Percentiles rank a stretch among this genome's conserved stretches.
These are phyloP conservation scores for Fusarium sp. DNA, from an alignment of 2,329 filamentous ascomycete species.

Conservation along the genomic window DNA sequence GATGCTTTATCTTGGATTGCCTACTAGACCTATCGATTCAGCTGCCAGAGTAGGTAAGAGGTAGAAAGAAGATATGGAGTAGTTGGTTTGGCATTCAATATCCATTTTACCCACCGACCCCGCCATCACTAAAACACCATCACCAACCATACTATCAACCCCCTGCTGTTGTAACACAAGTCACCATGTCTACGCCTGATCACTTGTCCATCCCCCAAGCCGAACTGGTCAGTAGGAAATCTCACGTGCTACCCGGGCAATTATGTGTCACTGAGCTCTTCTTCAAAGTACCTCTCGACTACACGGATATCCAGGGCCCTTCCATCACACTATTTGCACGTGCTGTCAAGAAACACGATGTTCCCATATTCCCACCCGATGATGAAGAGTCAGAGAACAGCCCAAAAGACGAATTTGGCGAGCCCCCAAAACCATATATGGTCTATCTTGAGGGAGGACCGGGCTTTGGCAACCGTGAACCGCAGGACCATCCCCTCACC, in stretches of 20 bases:
- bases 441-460: constrained; percentile 89
- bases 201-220: constrained; percentile 48
- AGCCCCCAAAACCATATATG: constrained; percentile 63
- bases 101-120: constrained; percentile 16
- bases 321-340: constrained; percentile 81
- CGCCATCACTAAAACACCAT: constrained; percentile 19
- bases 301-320: constrained; percentile 67
- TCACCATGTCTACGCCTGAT: constrained; percentile 20
- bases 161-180: not conserved
- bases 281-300: constrained; percentile 87
- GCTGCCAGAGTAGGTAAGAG: not conserved
- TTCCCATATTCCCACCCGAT: constrained; percentile 61
- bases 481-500: constrained; percentile 78
- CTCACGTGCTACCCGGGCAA: constrained; percentile 65
- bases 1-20: not conserved
- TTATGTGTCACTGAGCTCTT: constrained; percentile 82
- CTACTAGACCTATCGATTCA: not conserved
- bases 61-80: not conserved
- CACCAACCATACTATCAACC: not conserved
- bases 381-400: constrained; percentile 30
- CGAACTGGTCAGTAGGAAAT: constrained; percentile 52
- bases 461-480: constrained; percentile 78
- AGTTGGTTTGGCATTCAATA: not conserved
- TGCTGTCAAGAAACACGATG: constrained; percentile 73
- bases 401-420: constrained; percentile 17